Evolutionary conservation across 108 stramenopile genomes (phyloP), one percentile per base, ranked within the genome.

Genomic region (Parietichytrium sp.): DNA sequence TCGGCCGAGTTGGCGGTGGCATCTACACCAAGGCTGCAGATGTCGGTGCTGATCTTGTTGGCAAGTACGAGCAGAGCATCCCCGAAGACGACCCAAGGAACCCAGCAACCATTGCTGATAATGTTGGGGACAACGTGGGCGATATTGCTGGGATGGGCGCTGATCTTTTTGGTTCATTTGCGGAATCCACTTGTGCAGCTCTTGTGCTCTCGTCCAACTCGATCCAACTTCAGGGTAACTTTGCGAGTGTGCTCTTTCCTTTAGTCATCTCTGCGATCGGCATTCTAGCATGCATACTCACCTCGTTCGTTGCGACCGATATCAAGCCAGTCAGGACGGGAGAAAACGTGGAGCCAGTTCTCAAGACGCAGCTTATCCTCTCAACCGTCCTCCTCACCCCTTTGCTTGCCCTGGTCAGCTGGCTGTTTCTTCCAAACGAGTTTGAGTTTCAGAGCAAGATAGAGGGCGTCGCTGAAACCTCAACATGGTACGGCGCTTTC

Each of bases 21-120:
- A 97, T 98, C 88, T 98, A 96, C 91, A 98, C 98, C 88, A 97
- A 97, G 92, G 98, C 98, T 49, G 98, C 98, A 52, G 98, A 98
- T 89, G 98, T 98, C 4, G 98, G 98, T 31, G 98, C 98, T 36
- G 98, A 98, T 91, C 92, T 98, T 47, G 98, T 98, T 29, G 98
- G 98, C 84, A 98, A 98, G 91, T 96, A 97, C 72, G 96, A 96
- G 47, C 93, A 96, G 84, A 96, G 94, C 77, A 96, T 98, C 78
- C 96, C 96, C 47, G 98, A 98, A 88, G 98, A 98, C 82, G 98
- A 98, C 93, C 98, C 98, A 36, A 91, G 96, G 54, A 98, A 98
- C 90, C 97, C 98, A 29, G 98, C 98, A 30, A 96, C 95, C 26
- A 98, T 98, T 86, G 98, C 98, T n/a, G 98, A 98, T 79, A 98